Percentiles rank a stretch among this genome's conserved stretches.
phyloP scores from a whole-genome alignment of 2,329 filamentous ascomycete genomes.

The Dothidotthia symphoricarpi region DNA sequence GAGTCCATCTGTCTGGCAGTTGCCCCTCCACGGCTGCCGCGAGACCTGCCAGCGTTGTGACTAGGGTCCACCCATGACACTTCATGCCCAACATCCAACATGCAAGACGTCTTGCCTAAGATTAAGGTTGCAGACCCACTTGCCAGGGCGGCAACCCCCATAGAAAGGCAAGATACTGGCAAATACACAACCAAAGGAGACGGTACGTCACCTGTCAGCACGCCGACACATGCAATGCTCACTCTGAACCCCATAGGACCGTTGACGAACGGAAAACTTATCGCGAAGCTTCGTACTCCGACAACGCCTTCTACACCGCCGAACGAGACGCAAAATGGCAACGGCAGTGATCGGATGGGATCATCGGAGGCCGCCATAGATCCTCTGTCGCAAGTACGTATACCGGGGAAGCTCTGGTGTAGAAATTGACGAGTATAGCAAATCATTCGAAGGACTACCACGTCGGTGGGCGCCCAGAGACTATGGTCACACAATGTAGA shows the following conservation, averaged over 20 bases:
- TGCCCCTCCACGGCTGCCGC: too few relatives aligned
- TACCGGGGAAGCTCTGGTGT: slow-evolving; percentile 5
- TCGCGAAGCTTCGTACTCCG: slow-evolving; percentile 28
- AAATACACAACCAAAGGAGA: slow-evolving; percentile 25
- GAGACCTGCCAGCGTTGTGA: too few relatives aligned
- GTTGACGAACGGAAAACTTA: slow-evolving; percentile 28
- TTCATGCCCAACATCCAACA: slow-evolving; percentile 11
- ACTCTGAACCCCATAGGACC: slow-evolving; percentile 19
- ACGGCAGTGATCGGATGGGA: slow-evolving; percentile 12
- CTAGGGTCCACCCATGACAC: too few relatives aligned
- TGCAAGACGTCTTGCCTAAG: slow-evolving; percentile 43
- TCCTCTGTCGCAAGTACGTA: slow-evolving; percentile 64
- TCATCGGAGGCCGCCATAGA: slow-evolving; percentile 54
- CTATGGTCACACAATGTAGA: slow-evolving; percentile 51
- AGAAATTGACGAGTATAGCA: slow-evolving; percentile 40
- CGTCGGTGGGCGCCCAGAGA: slow-evolving; percentile 58
- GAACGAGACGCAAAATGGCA: slow-evolving; percentile 22
- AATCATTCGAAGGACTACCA: slow-evolving; percentile 65
- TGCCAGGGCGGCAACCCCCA: slow-evolving; percentile 27
- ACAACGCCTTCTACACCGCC: slow-evolving; percentile 16
- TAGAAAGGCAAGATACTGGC: slow-evolving; percentile 28
- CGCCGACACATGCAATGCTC: slow-evolving; percentile 12
- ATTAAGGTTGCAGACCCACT: slow-evolving; percentile 48
- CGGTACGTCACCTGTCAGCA: slow-evolving; percentile 17
- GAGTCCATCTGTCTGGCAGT: too few relatives aligned